phyloP scores from a whole-genome alignment of 768 basidiomycete species.

The Leccinum disarticulatum region DNA sequence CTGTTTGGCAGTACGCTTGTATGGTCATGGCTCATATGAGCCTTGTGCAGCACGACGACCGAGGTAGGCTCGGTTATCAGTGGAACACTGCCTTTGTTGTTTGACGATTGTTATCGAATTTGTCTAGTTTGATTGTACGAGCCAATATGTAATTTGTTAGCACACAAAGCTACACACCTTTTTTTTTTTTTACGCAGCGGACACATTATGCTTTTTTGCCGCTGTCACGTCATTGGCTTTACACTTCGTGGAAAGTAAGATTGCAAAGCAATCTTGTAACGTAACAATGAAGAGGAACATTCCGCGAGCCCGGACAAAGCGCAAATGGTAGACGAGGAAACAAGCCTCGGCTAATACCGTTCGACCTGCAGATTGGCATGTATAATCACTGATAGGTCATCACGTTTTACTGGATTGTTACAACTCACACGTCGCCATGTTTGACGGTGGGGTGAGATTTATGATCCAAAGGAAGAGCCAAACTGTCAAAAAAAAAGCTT shows the following conservation, averaged over 20 bases:
- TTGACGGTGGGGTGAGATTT: not conserved
- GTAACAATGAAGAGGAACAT: not conserved
- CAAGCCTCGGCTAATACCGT: not conserved
- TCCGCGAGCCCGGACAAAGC: not conserved
- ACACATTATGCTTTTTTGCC: not conserved
- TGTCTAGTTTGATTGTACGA: not conserved
- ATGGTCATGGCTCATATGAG: not conserved
- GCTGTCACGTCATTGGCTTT: not conserved
- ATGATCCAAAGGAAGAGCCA: not conserved
- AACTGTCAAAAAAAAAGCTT: not conserved
- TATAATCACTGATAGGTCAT: not conserved
- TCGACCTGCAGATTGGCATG: not conserved
- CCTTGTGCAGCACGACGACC: not conserved
- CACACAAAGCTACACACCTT: not conserved
- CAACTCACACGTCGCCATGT: slow-evolving; percentile 1
- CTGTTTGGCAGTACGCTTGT: not conserved
- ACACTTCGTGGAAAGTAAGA: not conserved
- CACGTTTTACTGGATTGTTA: not conserved
- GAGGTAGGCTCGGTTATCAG: not conserved
- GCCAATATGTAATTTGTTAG: slow-evolving; percentile 12
- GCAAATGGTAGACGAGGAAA: not conserved
- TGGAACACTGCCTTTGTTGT: slow-evolving; percentile 4
- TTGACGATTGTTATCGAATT: not conserved
- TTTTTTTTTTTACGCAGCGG: not conserved
- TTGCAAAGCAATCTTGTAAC: not conserved